Base-by-base conservation (phyloP, 495 filamentous ascomycete species). In the Podospora appendiculata region DNA sequence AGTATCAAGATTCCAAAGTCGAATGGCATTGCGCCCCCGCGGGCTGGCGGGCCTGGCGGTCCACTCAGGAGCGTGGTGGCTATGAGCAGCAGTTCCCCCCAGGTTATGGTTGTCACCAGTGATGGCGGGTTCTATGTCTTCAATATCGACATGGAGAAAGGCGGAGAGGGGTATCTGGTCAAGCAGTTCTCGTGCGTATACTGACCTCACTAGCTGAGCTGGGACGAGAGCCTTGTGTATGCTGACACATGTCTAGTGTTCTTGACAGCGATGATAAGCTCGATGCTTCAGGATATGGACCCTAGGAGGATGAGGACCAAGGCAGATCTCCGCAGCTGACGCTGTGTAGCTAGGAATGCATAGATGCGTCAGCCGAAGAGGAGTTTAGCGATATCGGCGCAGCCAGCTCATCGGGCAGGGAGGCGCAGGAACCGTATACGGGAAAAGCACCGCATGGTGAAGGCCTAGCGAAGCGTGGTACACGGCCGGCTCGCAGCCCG, bases 91-190 rank as follows among this genome's bases (percentile, higher is more conserved):
- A 92, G 82, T 59, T 88, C 85, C 11, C 93, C 94, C 0, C 90
- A 96, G 59, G 87, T 98, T 32, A 96, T 97, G 92, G 89, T 97
- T 1, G 94, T 96, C 11, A 97, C 93, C 3, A 95, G 86, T 56
- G 94, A 97, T 64, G 93, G 93, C 12, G 83, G 84, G 18, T 97
- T 95, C 60, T 96, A 91, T 58, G 88, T 97, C 13, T 97, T 88
- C 66, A 91, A 86, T 53, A 89, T 98, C 40, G 91, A 98, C 63
- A 78, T 98, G 76, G 90, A 95, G 46, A 89, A 86, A 55, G 93
- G 93, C 34, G 93, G 93, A n/a, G 93, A 97, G 70, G 93, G 94
- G 2, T 86, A 83, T 25, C 66, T 97, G 55, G 82, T 88, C 35
- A 94, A 94, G 63, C 89, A 94, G 65, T 95, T 88, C 50, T 89